Conservation (phyloP, 495 filamentous ascomycete genomes). For the Hypomontagnella monticulosa region DNA sequence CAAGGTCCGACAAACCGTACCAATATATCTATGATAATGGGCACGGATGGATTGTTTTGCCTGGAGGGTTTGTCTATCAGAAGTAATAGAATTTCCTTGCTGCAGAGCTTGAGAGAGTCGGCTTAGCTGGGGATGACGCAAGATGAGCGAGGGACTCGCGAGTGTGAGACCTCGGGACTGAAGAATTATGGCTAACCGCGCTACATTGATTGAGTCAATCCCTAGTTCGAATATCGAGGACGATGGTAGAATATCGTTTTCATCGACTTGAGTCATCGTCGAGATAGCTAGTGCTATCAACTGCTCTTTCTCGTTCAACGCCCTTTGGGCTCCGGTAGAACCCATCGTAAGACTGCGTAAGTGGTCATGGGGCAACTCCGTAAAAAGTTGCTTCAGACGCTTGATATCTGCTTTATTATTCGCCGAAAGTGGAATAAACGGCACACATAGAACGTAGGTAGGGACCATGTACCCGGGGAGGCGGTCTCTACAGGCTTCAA, state of each 20-base stretch:
- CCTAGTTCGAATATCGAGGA: conserved; percentile 84
- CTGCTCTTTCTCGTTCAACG: conserved; percentile 52
- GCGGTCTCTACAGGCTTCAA: conserved; percentile 63
- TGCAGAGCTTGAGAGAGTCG: conserved; percentile 58
- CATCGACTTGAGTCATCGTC: conserved; percentile 55
- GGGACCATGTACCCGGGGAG: conserved; percentile 83
- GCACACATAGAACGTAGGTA: conserved; percentile 72
- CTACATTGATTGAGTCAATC: conserved; percentile 82
- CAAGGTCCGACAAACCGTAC: conserved; percentile 36
- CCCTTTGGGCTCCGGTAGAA: conserved; percentile 41
- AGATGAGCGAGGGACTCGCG: conserved; percentile 69
- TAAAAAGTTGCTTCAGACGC: conserved; percentile 66
- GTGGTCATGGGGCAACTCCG: conserved; percentile 66
- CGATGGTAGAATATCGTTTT: conserved; percentile 56
- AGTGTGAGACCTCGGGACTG: conserved; percentile 62
- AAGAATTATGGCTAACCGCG: conserved; percentile 66
- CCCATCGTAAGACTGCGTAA: conserved; percentile 52
- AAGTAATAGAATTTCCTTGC: conserved; percentile 10
- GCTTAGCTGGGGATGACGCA: conserved; percentile 67
- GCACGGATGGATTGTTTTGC: conserved; percentile 66
- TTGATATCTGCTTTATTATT: conserved; percentile 83
- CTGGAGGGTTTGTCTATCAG: conserved; percentile 50
- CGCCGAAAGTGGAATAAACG: conserved; percentile 69
- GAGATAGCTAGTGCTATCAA: conserved; percentile 63
- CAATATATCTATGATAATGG: conserved; percentile 63